phyloP scores from a whole-genome alignment of 2,329 filamentous ascomycete species.

The Aspergillus bombycis region DNA sequence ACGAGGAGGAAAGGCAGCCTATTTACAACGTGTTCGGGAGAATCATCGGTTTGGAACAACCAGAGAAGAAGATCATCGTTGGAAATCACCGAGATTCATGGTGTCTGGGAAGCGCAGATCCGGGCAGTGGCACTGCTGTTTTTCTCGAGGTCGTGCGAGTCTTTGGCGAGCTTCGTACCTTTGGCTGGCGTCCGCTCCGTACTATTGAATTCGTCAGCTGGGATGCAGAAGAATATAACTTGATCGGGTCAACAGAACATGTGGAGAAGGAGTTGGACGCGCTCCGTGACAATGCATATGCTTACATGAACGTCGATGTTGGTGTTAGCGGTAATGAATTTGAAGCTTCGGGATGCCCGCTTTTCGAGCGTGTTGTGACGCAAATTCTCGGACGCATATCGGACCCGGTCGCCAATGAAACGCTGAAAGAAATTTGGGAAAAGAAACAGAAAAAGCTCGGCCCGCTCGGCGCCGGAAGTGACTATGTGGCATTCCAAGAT shows the following conservation, averaged over 20 bases:
- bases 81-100: conserved; percentile 94
- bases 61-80: conserved; percentile 80
- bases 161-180: conserved; percentile 74
- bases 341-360: conserved; percentile 76
- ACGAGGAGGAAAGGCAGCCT: conserved; percentile 77
- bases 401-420: conserved; percentile 72
- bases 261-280: conserved; percentile 81
- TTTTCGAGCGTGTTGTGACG: conserved; percentile 72
- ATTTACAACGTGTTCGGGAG: conserved; percentile 92
- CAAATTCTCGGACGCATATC: conserved; percentile 73
- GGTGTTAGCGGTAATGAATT: conserved; percentile 78
- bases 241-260: conserved; percentile 91
- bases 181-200: conserved; percentile 88
- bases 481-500: conserved; percentile 88
- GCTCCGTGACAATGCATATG: conserved; percentile 74
- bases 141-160: conserved; percentile 87
- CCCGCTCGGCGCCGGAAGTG: conserved; percentile 73
- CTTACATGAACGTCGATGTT: conserved; percentile 89
- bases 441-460: conserved; percentile 61
- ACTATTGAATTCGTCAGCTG: conserved; percentile 97
- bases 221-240: conserved; percentile 92
- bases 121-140: conserved; percentile 85
- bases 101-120: conserved; percentile 84
- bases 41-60: conserved; percentile 82
- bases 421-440: conserved; percentile 76